Percentiles rank a stretch among this genome's conserved stretches.
These are phyloP conservation scores for Sanghuangporus weigelae DNA, from an alignment of 1,284 basidiomycete genomes.

Conservation along the genomic window DNA sequence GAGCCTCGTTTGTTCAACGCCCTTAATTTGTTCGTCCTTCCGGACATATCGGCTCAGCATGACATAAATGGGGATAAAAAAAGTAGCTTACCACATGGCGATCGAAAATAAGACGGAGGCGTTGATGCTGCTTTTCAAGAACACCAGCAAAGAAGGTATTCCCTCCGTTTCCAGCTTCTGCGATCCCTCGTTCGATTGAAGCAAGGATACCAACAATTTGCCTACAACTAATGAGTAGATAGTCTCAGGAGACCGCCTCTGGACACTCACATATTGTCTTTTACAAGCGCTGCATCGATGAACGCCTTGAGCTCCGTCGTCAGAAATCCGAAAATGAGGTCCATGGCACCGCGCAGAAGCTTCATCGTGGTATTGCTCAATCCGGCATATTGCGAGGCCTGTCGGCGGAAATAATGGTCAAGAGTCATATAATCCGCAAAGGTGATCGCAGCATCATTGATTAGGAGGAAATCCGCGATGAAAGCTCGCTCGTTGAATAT, in stretches of 20 bases:
- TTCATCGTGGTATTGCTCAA: constrained; percentile 70
- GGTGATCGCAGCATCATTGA: constrained; percentile 82
- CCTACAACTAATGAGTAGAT: constrained; percentile 35
- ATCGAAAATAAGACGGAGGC: constrained; percentile 70
- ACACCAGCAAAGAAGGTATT: constrained; percentile 71
- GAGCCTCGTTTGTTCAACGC: constrained; percentile 87
- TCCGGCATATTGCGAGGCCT: constrained; percentile 72
- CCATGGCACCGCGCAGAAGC: constrained; percentile 83
- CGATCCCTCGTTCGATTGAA: constrained; percentile 73
- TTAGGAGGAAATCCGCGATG: constrained; percentile 88
- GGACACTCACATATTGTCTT: constrained; percentile 70
- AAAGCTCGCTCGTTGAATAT: constrained; percentile 85
- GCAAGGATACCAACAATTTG: constrained; percentile 84
- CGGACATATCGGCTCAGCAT: not conserved
- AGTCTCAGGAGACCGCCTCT: not conserved
- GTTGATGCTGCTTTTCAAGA: constrained; percentile 78
- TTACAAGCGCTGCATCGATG: constrained; percentile 73
- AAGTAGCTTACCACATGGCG: constrained; percentile 64
- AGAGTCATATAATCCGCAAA: constrained; percentile 96
- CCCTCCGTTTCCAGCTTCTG: constrained; percentile 74
- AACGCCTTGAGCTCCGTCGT: constrained; percentile 80
- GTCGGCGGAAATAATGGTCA: constrained; percentile 90
- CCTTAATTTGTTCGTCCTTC: constrained; percentile 82
- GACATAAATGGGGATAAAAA: not conserved
- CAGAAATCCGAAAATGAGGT: constrained; percentile 93